Conservation (phyloP, 1,284 basidiomycete genomes). For the Apiotrichum domesticum region DNA sequence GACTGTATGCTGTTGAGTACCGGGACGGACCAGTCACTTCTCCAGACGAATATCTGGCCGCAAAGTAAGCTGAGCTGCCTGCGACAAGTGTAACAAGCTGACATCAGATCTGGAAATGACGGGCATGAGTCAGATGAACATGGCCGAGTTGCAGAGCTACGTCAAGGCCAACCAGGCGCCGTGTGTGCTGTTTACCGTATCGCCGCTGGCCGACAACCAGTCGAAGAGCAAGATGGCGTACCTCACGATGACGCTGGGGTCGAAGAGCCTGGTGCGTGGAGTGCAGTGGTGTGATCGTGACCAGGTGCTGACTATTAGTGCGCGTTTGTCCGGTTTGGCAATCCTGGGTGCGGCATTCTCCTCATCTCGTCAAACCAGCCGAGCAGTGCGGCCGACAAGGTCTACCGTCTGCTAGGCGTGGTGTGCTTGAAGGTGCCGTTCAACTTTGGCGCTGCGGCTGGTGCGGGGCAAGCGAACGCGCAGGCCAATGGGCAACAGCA, state of each 20-base stretch:
- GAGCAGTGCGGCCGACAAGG: constrained; percentile 3
- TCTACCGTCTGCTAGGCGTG: constrained; percentile 18
- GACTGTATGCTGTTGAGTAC: constrained; percentile 12
- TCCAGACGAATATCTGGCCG: constrained; percentile 14
- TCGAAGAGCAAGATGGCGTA: constrained; percentile 13
- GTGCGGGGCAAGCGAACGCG: constrained; percentile 1
- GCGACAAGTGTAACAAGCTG: no score
- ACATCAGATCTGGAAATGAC: constrained; percentile 15
- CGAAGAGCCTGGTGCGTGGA: constrained; percentile 11
- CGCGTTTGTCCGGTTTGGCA: constrained; percentile 19
- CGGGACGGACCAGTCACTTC: not conserved
- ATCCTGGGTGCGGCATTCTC: constrained; percentile 19
- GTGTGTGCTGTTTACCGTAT: constrained; percentile 15
- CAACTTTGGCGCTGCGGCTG: not conserved
- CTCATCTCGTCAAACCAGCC: constrained; percentile 14
- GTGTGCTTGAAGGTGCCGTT: constrained; percentile 17
- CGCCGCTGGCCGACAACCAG: constrained; percentile 3
- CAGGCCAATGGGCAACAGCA: not conserved
- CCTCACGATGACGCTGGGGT: constrained; percentile 12
- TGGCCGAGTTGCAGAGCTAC: constrained; percentile 17
- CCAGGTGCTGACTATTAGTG: constrained; percentile 1
- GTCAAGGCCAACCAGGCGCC: constrained; percentile 17
- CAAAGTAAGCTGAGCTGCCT: no score
- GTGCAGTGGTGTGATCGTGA: not conserved
- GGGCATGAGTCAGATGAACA: constrained; percentile 13